These are phyloP conservation scores for Apiospora sp. DNA, from an alignment of 2,329 filamentous ascomycete species.

Conservation along the genomic window DNA sequence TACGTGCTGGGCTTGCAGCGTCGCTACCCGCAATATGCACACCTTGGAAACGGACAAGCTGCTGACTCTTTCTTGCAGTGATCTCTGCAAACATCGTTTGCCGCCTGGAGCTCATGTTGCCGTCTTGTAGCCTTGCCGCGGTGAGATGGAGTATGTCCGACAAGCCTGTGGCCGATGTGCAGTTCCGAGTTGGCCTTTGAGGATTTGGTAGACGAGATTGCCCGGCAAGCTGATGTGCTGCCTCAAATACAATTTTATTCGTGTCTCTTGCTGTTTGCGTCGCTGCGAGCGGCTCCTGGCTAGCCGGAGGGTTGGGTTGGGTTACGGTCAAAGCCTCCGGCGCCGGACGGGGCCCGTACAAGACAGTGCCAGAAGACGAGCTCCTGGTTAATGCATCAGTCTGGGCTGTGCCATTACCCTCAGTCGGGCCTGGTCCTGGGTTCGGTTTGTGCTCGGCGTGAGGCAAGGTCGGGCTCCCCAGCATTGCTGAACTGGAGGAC, in stretches of 20 bases:
- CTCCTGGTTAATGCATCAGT: not conserved
- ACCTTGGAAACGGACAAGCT: not conserved
- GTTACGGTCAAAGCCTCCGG: not conserved
- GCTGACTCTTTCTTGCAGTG: constrained; percentile 18
- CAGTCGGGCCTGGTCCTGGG: not conserved
- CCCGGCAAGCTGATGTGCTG: constrained; percentile 39
- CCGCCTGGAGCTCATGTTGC: constrained; percentile 40
- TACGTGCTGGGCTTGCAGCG: constrained; percentile 39
- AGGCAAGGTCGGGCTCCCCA: constrained; percentile 41
- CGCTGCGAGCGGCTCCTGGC: constrained; percentile 1
- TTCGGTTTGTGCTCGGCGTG: constrained; percentile 31
- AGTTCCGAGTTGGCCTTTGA: constrained; percentile 32
- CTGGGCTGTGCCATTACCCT: not conserved
- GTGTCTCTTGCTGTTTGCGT: constrained; percentile 24
- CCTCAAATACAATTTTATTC: constrained; percentile 33
- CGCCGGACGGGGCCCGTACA: not conserved
- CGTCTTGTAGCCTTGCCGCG: constrained; percentile 57
- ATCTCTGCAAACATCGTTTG: constrained; percentile 37
- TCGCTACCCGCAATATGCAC: constrained; percentile 28
- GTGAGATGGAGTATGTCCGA: constrained; percentile 61
- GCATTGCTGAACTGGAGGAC: constrained; percentile 28
- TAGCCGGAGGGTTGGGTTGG: not conserved
- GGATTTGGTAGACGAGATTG: constrained; percentile 34
- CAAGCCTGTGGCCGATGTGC: constrained; percentile 56
- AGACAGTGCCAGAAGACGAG: not conserved